Conservation (phyloP, 2,329 filamentous ascomycete species). For the Aspergillus piperis region DNA sequence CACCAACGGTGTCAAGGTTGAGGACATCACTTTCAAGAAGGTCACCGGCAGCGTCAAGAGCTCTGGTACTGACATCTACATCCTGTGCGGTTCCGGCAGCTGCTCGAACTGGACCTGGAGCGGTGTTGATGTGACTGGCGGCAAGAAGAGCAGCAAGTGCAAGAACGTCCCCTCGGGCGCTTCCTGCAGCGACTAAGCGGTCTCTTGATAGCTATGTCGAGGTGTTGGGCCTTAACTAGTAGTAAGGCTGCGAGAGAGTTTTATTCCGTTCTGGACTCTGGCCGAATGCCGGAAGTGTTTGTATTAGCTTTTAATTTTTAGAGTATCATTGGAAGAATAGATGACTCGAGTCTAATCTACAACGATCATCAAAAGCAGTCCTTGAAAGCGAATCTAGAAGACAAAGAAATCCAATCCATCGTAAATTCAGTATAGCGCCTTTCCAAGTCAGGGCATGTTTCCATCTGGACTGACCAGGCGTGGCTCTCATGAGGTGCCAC, state of each 20-base stretch:
- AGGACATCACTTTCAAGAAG: slow-evolving; percentile 37
- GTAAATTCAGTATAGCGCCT: neutral
- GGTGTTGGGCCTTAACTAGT: neutral
- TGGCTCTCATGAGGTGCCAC: neutral
- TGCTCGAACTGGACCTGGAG: slow-evolving; percentile 54
- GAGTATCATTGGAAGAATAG: neutral
- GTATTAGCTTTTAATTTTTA: neutral
- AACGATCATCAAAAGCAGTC: too few species aligned
- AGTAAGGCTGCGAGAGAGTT: neutral
- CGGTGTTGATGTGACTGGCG: slow-evolving; percentile 54
- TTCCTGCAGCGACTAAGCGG: slow-evolving; percentile 26
- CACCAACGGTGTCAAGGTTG: slow-evolving; percentile 43
- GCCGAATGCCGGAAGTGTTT: neutral
- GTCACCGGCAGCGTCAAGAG: slow-evolving; percentile 37
- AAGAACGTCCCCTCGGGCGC: slow-evolving; percentile 41
- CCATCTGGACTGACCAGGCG: neutral
- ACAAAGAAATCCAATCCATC: too few species aligned
- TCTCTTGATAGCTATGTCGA: too few species aligned
- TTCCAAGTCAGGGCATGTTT: neutral
- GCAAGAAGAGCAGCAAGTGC: slow-evolving; percentile 48
- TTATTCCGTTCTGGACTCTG: neutral
- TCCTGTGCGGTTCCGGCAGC: slow-evolving; percentile 55
- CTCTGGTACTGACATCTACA: slow-evolving; percentile 48
- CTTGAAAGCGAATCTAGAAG: too few species aligned
- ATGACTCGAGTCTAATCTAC: neutral